These are phyloP conservation scores for Noccaea caerulescens DNA, from an alignment of 345 rosid genomes.

Conservation along the genomic window DNA sequence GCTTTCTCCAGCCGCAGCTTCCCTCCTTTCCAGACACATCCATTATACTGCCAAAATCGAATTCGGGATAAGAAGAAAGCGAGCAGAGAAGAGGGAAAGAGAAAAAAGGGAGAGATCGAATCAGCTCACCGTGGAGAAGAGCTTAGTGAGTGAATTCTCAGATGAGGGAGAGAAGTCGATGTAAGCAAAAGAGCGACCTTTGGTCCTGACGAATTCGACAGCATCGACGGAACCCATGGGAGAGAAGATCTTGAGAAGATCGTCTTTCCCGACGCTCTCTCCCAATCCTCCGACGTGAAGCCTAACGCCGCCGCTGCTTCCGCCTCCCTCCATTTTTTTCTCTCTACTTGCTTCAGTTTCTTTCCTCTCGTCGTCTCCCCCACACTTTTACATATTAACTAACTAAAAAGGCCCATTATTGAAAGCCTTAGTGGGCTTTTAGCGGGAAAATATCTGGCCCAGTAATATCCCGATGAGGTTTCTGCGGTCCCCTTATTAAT, in stretches of 20 bases:
- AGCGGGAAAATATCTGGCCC: neutral
- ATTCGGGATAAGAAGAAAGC: neutral
- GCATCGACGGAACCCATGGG: constrained; percentile 55
- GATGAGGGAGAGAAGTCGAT: constrained; percentile 70
- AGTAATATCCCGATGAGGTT: neutral
- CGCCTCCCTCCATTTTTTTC: constrained; percentile 28
- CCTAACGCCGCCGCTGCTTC: constrained; percentile 47
- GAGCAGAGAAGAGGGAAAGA: neutral
- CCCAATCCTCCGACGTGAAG: constrained; percentile 83
- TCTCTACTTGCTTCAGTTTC: constrained; percentile 15
- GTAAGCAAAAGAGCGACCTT: constrained; percentile 94
- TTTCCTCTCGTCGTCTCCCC: constrained; percentile 1
- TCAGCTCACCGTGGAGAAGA: constrained; percentile 66
- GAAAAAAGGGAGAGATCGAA: constrained; percentile 9
- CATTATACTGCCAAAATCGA: constrained; percentile 67
- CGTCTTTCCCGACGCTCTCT: constrained; percentile 65
- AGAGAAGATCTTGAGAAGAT: constrained; percentile 62
- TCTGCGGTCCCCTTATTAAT: neutral
- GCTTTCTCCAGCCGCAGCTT: constrained; percentile 87
- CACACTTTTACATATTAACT: neutral
- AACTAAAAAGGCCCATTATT: constrained; percentile 23
- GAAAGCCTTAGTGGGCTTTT: constrained; percentile 14
- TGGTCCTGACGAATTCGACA: constrained; percentile 68
- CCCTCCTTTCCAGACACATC: constrained; percentile 93
- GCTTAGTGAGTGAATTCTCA: constrained; percentile 66